Evolutionary conservation across 2,329 filamentous ascomycete species (phyloP), one percentile per base, ranked within the genome.

Genomic region (Penicillium sp.): DNA sequence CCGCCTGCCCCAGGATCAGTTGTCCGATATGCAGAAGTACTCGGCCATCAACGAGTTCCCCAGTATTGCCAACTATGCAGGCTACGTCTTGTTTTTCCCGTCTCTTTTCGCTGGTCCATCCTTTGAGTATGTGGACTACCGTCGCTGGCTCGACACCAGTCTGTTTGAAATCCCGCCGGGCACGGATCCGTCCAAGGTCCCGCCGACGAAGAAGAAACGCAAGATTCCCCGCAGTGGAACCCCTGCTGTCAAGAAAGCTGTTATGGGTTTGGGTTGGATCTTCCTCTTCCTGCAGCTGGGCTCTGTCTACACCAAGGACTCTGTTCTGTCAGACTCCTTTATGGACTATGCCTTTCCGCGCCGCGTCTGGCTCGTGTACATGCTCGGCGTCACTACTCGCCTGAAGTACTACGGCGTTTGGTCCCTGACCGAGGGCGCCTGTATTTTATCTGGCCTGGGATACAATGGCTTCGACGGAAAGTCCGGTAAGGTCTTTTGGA

Each of bases 321-420:
- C 84, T 20, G 76, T 91, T 15, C 78, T 89, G 0, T 75, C 79
- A n/a, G 79, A 86, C 45, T 71, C 78, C 2, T 95, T 82, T 70
- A 72, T 85, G 71, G 72, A 79, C 4, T 85, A 87, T 64, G 78
- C 80, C 33, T 82, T 97, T 64, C 60, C 86, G 33, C 81, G 81
- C 47, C 83, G 92, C 39, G 74, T 96, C 35, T 90, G 86, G 76
- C 78, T 87, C 53, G 75, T 97, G 50, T 85, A 97, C 68, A 86
- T 95, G 80, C 80, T 95, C 44, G 88, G 86, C 46, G 78, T 97
- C 39, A 87, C 88, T 1, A 79, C 87, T 4, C 84, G 93, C 20
- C 82, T 88, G 63, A 98, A 98, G 74, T 98, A 96, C 74, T 98
- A 98, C 63, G 93, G 90, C 31, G 90, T 95, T 4, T 98, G 93